These are phyloP conservation scores for Ochetophila trinervis DNA, from an alignment of 306 rosid species.

Conservation along the genomic window DNA sequence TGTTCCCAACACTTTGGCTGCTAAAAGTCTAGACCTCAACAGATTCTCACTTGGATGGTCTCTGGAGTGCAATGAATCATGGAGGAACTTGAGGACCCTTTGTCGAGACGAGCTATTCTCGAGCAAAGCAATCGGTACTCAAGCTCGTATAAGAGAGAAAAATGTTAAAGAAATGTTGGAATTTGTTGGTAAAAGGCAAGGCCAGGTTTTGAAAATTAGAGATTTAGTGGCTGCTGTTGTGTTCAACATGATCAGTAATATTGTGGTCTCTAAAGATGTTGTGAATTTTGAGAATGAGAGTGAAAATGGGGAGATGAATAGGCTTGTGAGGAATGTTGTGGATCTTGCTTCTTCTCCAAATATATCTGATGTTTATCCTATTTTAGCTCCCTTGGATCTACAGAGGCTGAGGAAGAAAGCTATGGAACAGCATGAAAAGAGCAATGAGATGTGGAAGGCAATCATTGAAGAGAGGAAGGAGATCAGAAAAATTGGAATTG, in stretches of 20 bases:
- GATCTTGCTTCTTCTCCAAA: constrained; percentile 2
- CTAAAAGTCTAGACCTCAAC: background rate
- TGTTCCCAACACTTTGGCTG: background rate
- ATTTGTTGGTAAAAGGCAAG: background rate
- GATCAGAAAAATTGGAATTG: background rate
- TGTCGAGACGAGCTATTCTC: background rate
- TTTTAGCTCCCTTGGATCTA: constrained; percentile 4
- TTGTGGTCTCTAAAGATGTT: constrained; percentile 10
- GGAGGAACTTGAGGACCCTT: background rate
- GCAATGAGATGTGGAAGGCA: background rate
- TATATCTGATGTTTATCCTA: background rate
- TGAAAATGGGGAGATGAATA: background rate
- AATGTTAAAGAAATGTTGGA: constrained; percentile 12
- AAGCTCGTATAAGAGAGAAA: constrained; percentile 6
- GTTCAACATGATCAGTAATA: constrained; percentile 1
- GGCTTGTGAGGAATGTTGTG: background rate
- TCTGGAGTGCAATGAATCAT: background rate
- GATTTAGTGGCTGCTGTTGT: background rate
- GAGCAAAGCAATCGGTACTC: background rate
- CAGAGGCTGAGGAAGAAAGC: background rate
- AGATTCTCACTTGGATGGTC: background rate
- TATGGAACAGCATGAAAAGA: background rate
- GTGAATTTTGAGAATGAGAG: constrained; percentile 4
- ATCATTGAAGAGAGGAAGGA: background rate
- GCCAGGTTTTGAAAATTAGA: background rate